Evolutionary conservation across 257 asterid genomes (phyloP).

Genomic region (Perilla frutescens): DNA sequence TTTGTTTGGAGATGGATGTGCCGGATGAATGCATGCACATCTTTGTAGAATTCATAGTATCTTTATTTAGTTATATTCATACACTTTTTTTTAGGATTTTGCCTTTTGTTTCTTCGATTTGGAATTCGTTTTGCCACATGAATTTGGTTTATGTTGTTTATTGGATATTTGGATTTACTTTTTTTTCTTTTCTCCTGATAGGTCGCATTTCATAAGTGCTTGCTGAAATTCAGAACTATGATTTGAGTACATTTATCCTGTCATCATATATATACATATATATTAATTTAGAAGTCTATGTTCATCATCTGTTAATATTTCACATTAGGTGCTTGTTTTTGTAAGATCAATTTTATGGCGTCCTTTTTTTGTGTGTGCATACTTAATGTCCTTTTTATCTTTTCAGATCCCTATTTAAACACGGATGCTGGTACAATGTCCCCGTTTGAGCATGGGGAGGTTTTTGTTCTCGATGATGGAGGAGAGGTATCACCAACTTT

Average conservation of each 20-base stretch:
- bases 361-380: constrained; percentile 22
- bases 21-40: neutral
- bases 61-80: neutral
- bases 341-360: constrained; percentile 2
- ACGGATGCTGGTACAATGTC: constrained; percentile 99
- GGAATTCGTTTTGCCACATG: constrained; percentile 1
- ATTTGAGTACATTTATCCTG: neutral
- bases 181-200: neutral
- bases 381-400: constrained; percentile 14
- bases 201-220: neutral
- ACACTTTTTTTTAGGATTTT: constrained; percentile 3
- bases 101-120: constrained; percentile 13
- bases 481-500: constrained; percentile 78
- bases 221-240: neutral
- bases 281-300: too few relatives aligned
- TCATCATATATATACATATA: neutral
- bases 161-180: neutral
- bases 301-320: neutral
- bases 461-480: constrained; percentile 96
- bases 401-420: constrained; percentile 90
- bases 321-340: neutral
- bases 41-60: neutral
- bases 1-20: neutral
- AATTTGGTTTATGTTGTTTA: neutral
- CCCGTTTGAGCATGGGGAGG: constrained; percentile 99